phyloP scores from a whole-genome alignment of 768 basidiomycete genomes.

The Leccinum barrowsii region DNA sequence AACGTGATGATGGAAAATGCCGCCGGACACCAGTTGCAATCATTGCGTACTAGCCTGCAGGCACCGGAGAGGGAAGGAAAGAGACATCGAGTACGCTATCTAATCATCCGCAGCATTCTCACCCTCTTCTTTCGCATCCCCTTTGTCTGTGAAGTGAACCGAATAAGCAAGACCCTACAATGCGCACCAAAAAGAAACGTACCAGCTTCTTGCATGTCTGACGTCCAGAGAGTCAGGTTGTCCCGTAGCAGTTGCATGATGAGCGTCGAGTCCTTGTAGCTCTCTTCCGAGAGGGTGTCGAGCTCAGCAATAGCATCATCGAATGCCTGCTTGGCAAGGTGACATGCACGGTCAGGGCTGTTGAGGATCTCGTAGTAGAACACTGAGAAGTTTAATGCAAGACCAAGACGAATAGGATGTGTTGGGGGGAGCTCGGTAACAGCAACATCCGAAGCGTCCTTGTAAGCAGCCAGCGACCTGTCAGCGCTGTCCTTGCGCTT shows the following conservation, averaged over 20 bases:
- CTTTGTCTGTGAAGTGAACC: slow-evolving; percentile 55
- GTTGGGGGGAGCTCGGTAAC: slow-evolving; percentile 93
- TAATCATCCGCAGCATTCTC: slow-evolving; percentile 69
- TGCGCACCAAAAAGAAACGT: slow-evolving; percentile 33
- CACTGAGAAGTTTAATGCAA: slow-evolving; percentile 98
- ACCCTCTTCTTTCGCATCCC: slow-evolving; percentile 67
- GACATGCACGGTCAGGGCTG: slow-evolving; percentile 97
- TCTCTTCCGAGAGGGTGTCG: slow-evolving; percentile 97
- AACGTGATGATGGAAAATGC: slow-evolving; percentile 26
- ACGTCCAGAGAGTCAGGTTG: slow-evolving; percentile 97
- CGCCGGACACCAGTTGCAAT: slow-evolving; percentile 10
- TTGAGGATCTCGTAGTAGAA: slow-evolving; percentile 99
- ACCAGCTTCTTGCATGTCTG: slow-evolving; percentile 95
- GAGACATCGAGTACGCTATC: slow-evolving; percentile 21
- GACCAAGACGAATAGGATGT: slow-evolving; percentile 97
- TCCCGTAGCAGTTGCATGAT: slow-evolving; percentile 97
- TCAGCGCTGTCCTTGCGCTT: slow-evolving; percentile 96
- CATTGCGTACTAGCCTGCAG: slow-evolving; percentile 10
- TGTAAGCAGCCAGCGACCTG: slow-evolving; percentile 96
- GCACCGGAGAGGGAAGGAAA: slow-evolving; percentile 16
- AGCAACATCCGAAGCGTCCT: slow-evolving; percentile 96
- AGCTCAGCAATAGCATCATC: slow-evolving; percentile 99
- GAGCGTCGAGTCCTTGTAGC: slow-evolving; percentile 98
- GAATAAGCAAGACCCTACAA: slow-evolving; percentile 5
- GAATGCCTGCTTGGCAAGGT: slow-evolving; percentile 98